Percentiles rank a stretch among this genome's conserved stretches.
Evolutionary conservation across 345 rosid genomes (phyloP).

Genomic region (Arabis alpina): DNA sequence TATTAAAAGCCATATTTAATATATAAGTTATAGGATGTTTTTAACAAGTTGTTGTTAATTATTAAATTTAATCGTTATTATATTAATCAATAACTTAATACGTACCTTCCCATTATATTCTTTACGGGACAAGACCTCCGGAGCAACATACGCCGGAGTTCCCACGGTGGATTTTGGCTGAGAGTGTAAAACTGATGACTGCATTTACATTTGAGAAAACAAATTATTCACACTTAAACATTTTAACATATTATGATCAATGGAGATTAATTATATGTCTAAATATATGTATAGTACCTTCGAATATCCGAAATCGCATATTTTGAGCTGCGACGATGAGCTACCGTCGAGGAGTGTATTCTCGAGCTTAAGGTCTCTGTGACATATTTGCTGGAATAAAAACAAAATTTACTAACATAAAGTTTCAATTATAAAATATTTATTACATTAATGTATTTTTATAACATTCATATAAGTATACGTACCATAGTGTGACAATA

Average conservation of each 20-base stretch:
- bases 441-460: background rate
- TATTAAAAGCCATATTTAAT: background rate
- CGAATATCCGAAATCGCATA: conserved; percentile 90
- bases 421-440: background rate
- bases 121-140: conserved; percentile 72
- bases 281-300: conserved; percentile 50
- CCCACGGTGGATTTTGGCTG: conserved; percentile 98
- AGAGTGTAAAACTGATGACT: conserved; percentile 88
- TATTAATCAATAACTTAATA: background rate
- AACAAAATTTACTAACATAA: background rate
- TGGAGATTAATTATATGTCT: conserved; percentile 4
- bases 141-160: conserved; percentile 92
- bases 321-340: conserved; percentile 75
- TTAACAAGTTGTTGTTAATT: conserved; percentile 31
- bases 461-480: conserved; percentile 12
- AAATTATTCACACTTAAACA: background rate
- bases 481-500: conserved; percentile 86
- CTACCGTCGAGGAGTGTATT: conserved; percentile 89
- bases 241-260: background rate
- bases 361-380: conserved; percentile 92
- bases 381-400: conserved; percentile 73
- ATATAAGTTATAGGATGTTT: background rate
- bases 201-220: background rate
- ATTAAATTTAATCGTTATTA: conserved; percentile 6
- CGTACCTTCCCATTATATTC: conserved; percentile 87